Evolutionary conservation across 768 basidiomycete genomes (phyloP), one percentile per base, ranked within the genome.

Genomic region (Trametes sanguinea): DNA sequence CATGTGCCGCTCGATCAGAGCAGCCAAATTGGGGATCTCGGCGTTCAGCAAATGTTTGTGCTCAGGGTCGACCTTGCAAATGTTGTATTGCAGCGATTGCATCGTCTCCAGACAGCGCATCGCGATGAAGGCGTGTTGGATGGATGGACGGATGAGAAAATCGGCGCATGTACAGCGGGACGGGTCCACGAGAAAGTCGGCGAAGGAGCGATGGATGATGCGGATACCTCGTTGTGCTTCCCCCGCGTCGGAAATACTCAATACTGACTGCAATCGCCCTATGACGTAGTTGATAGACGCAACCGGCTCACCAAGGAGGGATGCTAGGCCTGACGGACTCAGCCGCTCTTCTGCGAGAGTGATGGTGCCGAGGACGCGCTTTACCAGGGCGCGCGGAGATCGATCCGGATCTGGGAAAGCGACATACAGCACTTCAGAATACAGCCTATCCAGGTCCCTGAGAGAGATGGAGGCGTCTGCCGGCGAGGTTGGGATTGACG

Each of bases 131-230:
- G 55, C 8, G 40, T 63, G 62, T 9, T 58, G 47, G 14, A 9
- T 32, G 17, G 52, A 6, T 13, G 56, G n/a, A 44, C 59, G 42
- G 1, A 70, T 42, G 22, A 51, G 35, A 32, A 65, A 62, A 0
- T 56, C 40, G 3, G 43, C 22, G 45, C 63, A 53, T 2, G 22
- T 43, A 40, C 69, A 68, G n/a, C 69, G 63, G 6, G 6, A 16
- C 1, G 29, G 47, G 37, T 58, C 52, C 4, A 48, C 51, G 51
- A 71, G 57, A 42, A 69, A 71, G 52, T 71, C 68, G n/a, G 54
- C 48, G 29, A 70, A 70, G 2, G 69, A 70, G 4, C 59, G 60
- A 46, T 70, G 69, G n/a, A 66, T 50, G 2, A 66, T 35, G 2
- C 58, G 60, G 51, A 69, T 66, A 16, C 16, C 43, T 44, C 17